Evolutionary conservation across 306 rosid genomes (phyloP).

Genomic region (Vigna hirtella): DNA sequence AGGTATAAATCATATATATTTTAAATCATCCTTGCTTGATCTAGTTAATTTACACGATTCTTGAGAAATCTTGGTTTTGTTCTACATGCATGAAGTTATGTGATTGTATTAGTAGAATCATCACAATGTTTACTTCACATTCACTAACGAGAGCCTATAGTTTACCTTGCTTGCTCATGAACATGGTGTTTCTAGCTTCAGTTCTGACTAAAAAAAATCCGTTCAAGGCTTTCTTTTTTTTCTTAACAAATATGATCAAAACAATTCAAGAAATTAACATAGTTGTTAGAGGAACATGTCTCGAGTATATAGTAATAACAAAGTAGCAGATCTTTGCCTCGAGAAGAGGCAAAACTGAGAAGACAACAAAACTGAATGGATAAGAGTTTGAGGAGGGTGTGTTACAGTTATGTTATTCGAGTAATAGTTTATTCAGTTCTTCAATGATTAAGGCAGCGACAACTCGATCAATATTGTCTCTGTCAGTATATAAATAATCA

Average conservation of each 20-base stretch:
- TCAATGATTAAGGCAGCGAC: constrained; percentile 44
- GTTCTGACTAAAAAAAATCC: background rate
- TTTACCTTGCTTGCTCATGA: constrained; percentile 6
- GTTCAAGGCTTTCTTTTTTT: background rate
- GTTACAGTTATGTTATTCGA: constrained; percentile 26
- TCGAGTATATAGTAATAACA: background rate
- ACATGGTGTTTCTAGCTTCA: constrained; percentile 12
- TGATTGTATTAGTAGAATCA: background rate
- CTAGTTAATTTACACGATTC: background rate
- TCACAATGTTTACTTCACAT: constrained; percentile 27
- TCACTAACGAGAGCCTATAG: constrained; percentile 6
- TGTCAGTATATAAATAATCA: constrained; percentile 1
- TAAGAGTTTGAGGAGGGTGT: background rate
- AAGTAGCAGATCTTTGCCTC: constrained; percentile 25
- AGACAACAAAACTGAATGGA: constrained; percentile 9
- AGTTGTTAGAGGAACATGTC: background rate
- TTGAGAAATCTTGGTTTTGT: constrained; percentile 12
- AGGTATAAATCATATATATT: constrained; percentile 50
- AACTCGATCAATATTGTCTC: constrained; percentile 34
- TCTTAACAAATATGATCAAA: constrained; percentile 1
- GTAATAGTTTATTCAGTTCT: constrained; percentile 47
- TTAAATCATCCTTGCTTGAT: background rate
- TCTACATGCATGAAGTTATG: constrained; percentile 12
- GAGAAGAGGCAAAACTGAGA: constrained; percentile 23
- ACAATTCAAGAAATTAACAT: constrained; percentile 3